Base-by-base conservation (phyloP, 1,139 yeast genomes). In the Kodamaea alishanica region DNA sequence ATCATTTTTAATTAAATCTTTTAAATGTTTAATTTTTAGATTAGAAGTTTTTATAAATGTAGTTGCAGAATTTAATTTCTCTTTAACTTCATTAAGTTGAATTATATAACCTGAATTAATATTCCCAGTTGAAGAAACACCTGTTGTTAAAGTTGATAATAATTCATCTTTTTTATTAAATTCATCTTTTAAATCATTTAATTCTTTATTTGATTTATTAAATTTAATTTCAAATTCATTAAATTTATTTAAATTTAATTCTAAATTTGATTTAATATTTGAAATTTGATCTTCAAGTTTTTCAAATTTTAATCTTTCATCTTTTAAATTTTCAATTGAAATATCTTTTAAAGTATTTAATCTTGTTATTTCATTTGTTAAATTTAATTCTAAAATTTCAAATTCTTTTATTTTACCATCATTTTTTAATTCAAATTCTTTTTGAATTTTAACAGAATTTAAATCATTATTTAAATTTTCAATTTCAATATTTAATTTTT, bases 61-160 rank as follows among this genome's bases (percentile, higher is more conserved):
- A 31, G 73, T 72, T 1, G 81, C 68, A 10, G 74, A 73, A 38
- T 81, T 75, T 4, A 83, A 60, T 33, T 67, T 70, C 27, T 74
- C 74, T 47, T 85, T 84, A 2, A 79, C 82, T 35, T 78, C 81
- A 40, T 79, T 78, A 26, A 89, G 64, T 52, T 89, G 96, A 3
- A 82, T 75, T 41, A 77, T 70, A 57, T 88, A 92, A 27, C 89
- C 83, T 45, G 85, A 86, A 1, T 83, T 72, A 0, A 81, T 51
- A 29, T 68, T 73, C 36, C 96, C 97, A 41, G 80, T 82, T 0
- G 95, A 77, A 0, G 97, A 85, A 9, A 92, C 81, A 51, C 98
- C 98, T 0, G 97, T 90, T 0, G 92, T 81, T 30, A 94, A 69
- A 0, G 95, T 81, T 5, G 95, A 82, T 10, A 88, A 64, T 15